Base-by-base conservation (phyloP, 768 basidiomycete species). In the Filobasidium wieringae region DNA sequence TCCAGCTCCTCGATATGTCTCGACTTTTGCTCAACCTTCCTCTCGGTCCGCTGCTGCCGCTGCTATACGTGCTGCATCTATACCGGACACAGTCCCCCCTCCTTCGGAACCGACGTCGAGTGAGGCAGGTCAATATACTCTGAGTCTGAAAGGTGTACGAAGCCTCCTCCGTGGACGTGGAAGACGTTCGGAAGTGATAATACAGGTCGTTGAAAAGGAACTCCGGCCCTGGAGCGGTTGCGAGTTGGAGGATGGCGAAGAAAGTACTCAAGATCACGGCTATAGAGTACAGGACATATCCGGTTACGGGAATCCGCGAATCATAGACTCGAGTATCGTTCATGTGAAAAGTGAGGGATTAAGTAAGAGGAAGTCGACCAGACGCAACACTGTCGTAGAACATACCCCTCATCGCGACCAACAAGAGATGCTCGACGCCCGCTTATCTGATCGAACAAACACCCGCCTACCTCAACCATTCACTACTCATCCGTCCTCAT, bases 71-170 rank as follows among this genome's bases (percentile, higher is more conserved):
- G 31, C 59, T 24, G 50, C 53, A 9, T 26, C 43, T 12, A 54
- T 49, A 0, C 60, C 60, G 1, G 58, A 64, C 1, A 39, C 55
- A 2, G 56, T 65, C 2, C 32, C 69, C 0, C 61, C 65, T 3
- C 34, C 63, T 11, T 62, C 67, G 15, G 60, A 49, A 15, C 53
- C 61, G n/a, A 59, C 68, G 5, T 68, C 72, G 15, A 52, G 62
- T 5, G 59, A 67, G 19, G 69, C 70, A 37, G 72, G 72, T 7
- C 58, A 63, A 22, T 73, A 68, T 53, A 60, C 59, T 2, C 62
- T 68, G 31, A 63, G 61, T 8, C 61, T 73, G 14, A 73, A 70
- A 55, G 72, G 72, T 4, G 68, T 65, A 0, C 56, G 72, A 31
- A 62, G 64, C 27, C 29, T 70, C 54, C 37, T 73, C 31, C 37